Conservation (phyloP, 2,329 filamentous ascomycete genomes). For the Ceratocystis harringtonii region DNA sequence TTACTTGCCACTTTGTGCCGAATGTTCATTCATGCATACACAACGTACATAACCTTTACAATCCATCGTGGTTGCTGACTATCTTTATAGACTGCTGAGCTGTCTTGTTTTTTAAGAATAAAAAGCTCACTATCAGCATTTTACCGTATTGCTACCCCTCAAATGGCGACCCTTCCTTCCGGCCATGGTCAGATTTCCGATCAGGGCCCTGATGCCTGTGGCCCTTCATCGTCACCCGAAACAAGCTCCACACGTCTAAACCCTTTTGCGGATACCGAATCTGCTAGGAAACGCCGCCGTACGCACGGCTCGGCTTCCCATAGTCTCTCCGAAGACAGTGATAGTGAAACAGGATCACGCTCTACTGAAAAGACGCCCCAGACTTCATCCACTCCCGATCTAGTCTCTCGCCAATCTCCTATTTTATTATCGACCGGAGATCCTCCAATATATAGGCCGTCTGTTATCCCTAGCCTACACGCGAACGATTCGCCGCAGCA, state of each 20-base stretch:
- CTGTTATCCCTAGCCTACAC: background rate
- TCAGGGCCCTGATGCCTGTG: conserved; percentile 32
- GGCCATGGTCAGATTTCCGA: background rate
- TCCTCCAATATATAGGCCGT: background rate
- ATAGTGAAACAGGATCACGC: conserved; percentile 26
- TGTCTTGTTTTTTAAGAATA: background rate
- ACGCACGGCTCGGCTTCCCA: conserved; percentile 42
- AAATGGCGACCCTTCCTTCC: conserved; percentile 2
- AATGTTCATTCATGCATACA: background rate
- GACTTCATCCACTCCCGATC: conserved; percentile 18
- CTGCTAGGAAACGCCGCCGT: conserved; percentile 46
- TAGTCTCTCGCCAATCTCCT: conserved; percentile 2
- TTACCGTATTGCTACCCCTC: background rate
- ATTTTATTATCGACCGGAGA: conserved; percentile 31
- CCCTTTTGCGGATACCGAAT: conserved; percentile 46
- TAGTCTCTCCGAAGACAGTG: conserved; percentile 36
- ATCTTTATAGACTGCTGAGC: background rate
- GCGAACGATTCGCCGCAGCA: background rate
- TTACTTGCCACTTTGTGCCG: background rate
- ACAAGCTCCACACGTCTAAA: conserved; percentile 47
- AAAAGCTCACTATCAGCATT: conserved; percentile 31
- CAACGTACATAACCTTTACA: background rate
- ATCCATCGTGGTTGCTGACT: background rate
- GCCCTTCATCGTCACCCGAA: conserved; percentile 38
- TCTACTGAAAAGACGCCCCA: conserved; percentile 26